phyloP scores from a whole-genome alignment of 2,329 filamentous ascomycete species.

The Cylindrodendrum hubeiense region DNA sequence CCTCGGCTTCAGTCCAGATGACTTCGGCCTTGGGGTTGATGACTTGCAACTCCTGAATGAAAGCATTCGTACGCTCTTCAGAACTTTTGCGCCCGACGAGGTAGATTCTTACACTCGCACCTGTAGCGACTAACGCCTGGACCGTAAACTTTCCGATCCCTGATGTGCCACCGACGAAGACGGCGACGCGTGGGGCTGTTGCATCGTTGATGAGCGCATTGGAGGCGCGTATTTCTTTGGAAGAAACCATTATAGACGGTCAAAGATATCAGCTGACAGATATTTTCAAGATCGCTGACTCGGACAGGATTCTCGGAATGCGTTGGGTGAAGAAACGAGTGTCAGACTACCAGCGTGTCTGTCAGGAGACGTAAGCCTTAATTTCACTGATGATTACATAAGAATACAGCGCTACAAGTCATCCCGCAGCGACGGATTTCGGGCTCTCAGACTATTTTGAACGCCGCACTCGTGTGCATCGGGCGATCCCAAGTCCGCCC shows the following conservation, averaged over 20 bases:
- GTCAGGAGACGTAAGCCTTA: too few species aligned
- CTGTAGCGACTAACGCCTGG: conserved; percentile 50
- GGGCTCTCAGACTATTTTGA: too few species aligned
- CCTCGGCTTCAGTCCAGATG: conserved; percentile 57
- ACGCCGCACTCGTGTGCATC: too few species aligned
- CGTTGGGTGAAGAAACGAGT: too few species aligned
- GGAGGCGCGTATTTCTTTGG: conserved; percentile 50
- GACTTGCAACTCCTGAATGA: conserved; percentile 52
- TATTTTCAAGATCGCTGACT: not conserved
- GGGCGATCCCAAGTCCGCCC: too few species aligned
- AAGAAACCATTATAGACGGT: conserved; percentile 46
- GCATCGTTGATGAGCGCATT: conserved; percentile 55
- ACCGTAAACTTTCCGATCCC: conserved; percentile 59
- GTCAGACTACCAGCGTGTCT: too few species aligned
- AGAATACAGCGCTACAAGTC: too few species aligned
- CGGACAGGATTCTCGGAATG: not conserved
- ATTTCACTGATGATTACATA: too few species aligned
- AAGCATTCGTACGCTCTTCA: conserved; percentile 42
- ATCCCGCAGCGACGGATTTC: too few species aligned
- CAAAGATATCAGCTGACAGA: not conserved
- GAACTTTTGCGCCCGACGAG: conserved; percentile 57
- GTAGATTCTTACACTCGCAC: conserved; percentile 54
- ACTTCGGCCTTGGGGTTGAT: conserved; percentile 55
- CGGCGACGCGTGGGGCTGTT: conserved; percentile 52
- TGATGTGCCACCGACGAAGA: conserved; percentile 61